Evolutionary conservation across 768 basidiomycete genomes (phyloP).

Genomic region (Arthromyces matolae): DNA sequence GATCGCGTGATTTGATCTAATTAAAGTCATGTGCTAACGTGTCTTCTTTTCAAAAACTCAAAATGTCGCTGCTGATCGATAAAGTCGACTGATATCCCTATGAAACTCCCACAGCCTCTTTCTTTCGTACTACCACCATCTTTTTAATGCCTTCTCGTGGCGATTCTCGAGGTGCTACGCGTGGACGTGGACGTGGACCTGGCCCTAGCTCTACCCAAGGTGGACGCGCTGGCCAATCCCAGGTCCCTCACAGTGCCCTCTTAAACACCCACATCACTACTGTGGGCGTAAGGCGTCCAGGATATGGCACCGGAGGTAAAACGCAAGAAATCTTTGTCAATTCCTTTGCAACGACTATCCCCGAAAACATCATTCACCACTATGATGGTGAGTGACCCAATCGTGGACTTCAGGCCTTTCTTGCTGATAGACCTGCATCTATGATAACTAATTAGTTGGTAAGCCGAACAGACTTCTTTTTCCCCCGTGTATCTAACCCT

Average conservation of each 20-base stretch:
- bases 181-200: constrained; percentile 20
- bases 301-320: constrained; percentile 55
- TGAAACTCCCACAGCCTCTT: constrained; percentile 2
- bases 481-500: background rate
- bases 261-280: constrained; percentile 41
- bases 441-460: background rate
- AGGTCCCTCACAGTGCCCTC: constrained; percentile 24
- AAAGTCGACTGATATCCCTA: constrained; percentile 10
- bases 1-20: constrained; percentile 10
- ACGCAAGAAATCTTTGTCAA: constrained; percentile 45
- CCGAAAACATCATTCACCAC: constrained; percentile 64
- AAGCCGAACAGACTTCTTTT: background rate
- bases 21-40: constrained; percentile 7
- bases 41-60: constrained; percentile 14
- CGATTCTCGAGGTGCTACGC: constrained; percentile 23
- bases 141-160: constrained; percentile 39
- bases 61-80: constrained; percentile 19
- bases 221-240: constrained; percentile 30
- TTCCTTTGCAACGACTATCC: constrained; percentile 60
- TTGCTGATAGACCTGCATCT: background rate
- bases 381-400: constrained; percentile 61
- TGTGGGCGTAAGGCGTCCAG: constrained; percentile 67
- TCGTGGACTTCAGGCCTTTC: background rate
- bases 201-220: constrained; percentile 23
- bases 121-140: constrained; percentile 13